phyloP scores from a whole-genome alignment of 2,329 filamentous ascomycete species.

The Exophiala calicioides region DNA sequence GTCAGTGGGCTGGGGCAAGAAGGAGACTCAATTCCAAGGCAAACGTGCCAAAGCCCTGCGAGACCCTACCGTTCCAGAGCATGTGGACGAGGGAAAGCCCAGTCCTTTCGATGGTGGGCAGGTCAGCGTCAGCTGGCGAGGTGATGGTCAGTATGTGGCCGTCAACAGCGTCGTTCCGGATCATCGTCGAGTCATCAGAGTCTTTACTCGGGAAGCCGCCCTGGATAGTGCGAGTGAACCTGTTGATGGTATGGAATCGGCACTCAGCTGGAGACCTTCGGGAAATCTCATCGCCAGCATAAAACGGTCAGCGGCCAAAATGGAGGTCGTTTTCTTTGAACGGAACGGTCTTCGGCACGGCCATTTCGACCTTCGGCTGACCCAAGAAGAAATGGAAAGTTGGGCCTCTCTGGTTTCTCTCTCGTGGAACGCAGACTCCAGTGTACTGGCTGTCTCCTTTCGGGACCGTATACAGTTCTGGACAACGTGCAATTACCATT shows the following conservation, averaged over 20 bases:
- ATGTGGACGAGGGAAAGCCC: conserved; percentile 77
- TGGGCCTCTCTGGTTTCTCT: conserved; percentile 64
- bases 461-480: conserved; percentile 80
- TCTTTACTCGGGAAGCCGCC: conserved; percentile 86
- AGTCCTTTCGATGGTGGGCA: conserved; percentile 72
- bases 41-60: conserved; percentile 81
- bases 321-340: conserved; percentile 93
- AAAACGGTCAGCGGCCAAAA: conserved; percentile 61
- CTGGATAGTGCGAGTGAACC: conserved; percentile 94
- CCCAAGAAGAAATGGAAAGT: conserved; percentile 57
- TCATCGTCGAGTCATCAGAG: conserved; percentile 75
- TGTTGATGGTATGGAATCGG: conserved; percentile 83
- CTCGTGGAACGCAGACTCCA: conserved; percentile 90
- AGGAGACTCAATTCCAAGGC: conserved; percentile 96
- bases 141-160: conserved; percentile 88
- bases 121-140: conserved; percentile 84
- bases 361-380: conserved; percentile 77
- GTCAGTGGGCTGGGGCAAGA: conserved; percentile 97
- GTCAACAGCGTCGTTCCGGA: conserved; percentile 74
- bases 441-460: conserved; percentile 79
- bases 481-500: conserved; percentile 97
- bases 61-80: conserved; percentile 93
- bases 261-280: conserved; percentile 85
- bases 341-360: conserved; percentile 96
- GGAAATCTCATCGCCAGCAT: conserved; percentile 90